Percentiles rank a stretch among this genome's conserved stretches.
Conservation (phyloP, 2,329 filamentous ascomycete genomes). For the Talaromyces funiculosus region DNA sequence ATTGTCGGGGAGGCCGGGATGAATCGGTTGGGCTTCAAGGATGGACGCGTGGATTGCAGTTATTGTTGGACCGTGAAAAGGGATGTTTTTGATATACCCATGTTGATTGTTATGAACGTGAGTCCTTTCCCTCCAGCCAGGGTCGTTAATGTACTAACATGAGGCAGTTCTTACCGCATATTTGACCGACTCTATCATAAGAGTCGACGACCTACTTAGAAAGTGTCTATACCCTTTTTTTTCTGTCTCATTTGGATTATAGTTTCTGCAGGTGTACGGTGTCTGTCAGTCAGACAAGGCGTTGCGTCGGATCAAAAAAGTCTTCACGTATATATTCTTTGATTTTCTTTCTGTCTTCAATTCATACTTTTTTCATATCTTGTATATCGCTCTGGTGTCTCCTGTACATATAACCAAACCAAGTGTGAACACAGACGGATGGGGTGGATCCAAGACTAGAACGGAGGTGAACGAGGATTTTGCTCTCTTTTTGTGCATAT, state of each 20-base stretch:
- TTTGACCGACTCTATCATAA: slow-evolving; percentile 27
- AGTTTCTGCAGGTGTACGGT: background rate
- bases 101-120: slow-evolving; percentile 97
- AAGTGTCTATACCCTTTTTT: background rate
- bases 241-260: background rate
- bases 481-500: background rate
- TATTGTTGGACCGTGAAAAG: slow-evolving; percentile 97
- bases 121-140: slow-evolving; percentile 41
- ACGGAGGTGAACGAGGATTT: background rate
- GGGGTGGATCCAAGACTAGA: slow-evolving; percentile 1
- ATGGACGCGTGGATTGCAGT: slow-evolving; percentile 88
- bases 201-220: background rate
- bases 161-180: slow-evolving; percentile 41
- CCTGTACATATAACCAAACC: slow-evolving; percentile 6
- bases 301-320: slow-evolving; percentile 1
- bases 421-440: background rate
- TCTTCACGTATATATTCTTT: background rate
- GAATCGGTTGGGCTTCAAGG: slow-evolving; percentile 68
- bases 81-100: slow-evolving; percentile 96
- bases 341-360: background rate
- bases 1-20: slow-evolving; percentile 60
- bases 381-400: background rate
- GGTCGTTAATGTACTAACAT: background rate
- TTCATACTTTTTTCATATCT: background rate
- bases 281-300: background rate